phyloP scores from a whole-genome alignment of 495 filamentous ascomycete species.

The Penicillium herquei region DNA sequence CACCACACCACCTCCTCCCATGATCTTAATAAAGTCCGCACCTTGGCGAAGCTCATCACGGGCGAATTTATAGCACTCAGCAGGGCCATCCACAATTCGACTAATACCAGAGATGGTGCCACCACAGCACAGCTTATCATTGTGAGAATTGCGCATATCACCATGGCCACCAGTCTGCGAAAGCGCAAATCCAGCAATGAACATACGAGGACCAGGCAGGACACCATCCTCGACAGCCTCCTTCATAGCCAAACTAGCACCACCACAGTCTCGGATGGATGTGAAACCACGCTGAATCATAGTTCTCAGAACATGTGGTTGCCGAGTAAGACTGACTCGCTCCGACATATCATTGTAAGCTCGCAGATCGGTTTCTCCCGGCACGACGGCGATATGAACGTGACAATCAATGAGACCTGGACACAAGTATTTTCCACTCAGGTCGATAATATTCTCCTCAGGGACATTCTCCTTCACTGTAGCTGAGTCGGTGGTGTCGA shows the following conservation, averaged over 20 bases:
- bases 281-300: slow-evolving; percentile 56
- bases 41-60: slow-evolving; percentile 51
- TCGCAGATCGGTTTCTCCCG: slow-evolving; percentile 33
- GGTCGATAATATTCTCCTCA: slow-evolving; percentile 29
- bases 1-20: slow-evolving; percentile 52
- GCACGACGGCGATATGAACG: slow-evolving; percentile 50
- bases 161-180: slow-evolving; percentile 56
- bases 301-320: slow-evolving; percentile 21
- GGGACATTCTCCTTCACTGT: background rate
- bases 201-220: slow-evolving; percentile 44
- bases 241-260: slow-evolving; percentile 47
- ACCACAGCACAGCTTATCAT: slow-evolving; percentile 40
- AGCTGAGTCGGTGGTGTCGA: slow-evolving; percentile 7
- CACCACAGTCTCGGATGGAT: slow-evolving; percentile 51
- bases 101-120: slow-evolving; percentile 28
- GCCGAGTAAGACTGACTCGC: slow-evolving; percentile 13
- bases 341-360: slow-evolving; percentile 23
- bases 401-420: slow-evolving; percentile 61
- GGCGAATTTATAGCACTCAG: slow-evolving; percentile 45
- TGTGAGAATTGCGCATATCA: slow-evolving; percentile 37
- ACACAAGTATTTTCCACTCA: slow-evolving; percentile 46
- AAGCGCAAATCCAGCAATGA: slow-evolving; percentile 42
- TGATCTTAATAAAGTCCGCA: slow-evolving; percentile 58
- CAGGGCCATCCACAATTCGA: slow-evolving; percentile 47
- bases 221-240: slow-evolving; percentile 49